Conservation (phyloP, 305 asterid genomes). For the Solanum hybrid region DNA sequence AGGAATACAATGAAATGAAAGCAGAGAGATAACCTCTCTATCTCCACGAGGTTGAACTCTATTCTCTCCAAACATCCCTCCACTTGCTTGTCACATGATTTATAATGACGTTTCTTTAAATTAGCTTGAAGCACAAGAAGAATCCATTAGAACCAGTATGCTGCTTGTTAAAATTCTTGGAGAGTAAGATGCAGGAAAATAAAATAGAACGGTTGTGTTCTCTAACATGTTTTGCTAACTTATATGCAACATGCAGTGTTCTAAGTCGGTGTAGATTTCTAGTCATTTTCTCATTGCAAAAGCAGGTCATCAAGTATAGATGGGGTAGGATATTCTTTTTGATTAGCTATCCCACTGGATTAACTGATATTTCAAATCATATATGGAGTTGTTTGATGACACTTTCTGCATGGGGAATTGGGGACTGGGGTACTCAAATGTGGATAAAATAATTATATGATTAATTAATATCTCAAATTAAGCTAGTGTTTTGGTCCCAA, state of each 20-base stretch:
- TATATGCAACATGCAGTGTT: neutral
- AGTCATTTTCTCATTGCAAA: neutral
- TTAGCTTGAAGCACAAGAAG: neutral
- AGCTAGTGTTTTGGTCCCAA: too few species aligned
- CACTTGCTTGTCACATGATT: neutral
- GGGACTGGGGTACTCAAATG: neutral
- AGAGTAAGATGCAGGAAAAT: neutral
- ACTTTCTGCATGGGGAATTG: neutral
- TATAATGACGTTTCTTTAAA: neutral
- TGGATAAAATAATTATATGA: neutral
- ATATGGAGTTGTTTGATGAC: neutral
- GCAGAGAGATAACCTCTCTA: neutral
- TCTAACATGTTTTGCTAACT: neutral
- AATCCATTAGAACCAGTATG: neutral
- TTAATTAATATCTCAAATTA: neutral
- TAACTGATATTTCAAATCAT: neutral
- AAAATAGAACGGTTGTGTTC: neutral
- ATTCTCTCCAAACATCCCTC: neutral
- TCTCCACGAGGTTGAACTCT: neutral
- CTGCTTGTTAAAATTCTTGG: neutral
- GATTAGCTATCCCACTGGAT: neutral
- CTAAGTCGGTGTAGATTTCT: neutral
- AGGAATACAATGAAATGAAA: neutral
- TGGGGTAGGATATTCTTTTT: fast-evolving
- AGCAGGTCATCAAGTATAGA: neutral